phyloP scores from a whole-genome alignment of 1,139 yeast species.

The Lodderomyces parapsilosis region DNA sequence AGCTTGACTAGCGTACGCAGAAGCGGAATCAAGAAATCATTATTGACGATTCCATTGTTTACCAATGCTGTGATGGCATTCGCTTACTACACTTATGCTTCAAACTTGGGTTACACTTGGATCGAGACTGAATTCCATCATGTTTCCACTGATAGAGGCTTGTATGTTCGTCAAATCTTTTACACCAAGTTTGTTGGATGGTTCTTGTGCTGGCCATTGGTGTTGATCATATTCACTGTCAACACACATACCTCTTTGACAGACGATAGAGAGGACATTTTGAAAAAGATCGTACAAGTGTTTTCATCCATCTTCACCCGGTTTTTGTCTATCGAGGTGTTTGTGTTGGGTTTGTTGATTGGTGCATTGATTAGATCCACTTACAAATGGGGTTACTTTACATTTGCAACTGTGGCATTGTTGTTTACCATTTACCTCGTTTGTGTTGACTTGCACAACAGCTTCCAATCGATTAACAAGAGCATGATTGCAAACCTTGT shows the following conservation, averaged over 20 bases:
- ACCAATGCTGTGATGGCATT: constrained; percentile 48
- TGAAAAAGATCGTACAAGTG: constrained; percentile 23
- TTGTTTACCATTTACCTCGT: constrained; percentile 37
- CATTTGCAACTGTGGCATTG: constrained; percentile 37
- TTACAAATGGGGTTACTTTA: constrained; percentile 68
- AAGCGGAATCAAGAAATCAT: constrained; percentile 35
- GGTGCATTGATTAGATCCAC: constrained; percentile 54
- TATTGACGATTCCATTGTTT: constrained; percentile 46
- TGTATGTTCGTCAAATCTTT: constrained; percentile 59
- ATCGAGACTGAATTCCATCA: constrained; percentile 57
- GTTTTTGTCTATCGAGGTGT: constrained; percentile 47
- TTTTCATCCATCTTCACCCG: constrained; percentile 28
- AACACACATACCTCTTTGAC: constrained; percentile 35
- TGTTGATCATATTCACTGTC: constrained; percentile 46
- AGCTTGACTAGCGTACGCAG: constrained; percentile 37
- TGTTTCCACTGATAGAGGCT: constrained; percentile 29
- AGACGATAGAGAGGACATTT: constrained; percentile 17
- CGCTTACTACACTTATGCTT: constrained; percentile 63
- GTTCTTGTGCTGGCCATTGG: constrained; percentile 62
- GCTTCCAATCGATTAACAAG: constrained; percentile 14
- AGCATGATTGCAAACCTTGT: constrained; percentile 25
- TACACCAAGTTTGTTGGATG: constrained; percentile 67
- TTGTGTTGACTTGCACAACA: constrained; percentile 12
- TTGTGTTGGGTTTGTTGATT: constrained; percentile 52
- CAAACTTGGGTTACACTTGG: constrained; percentile 64